Conservation (phyloP, 2,329 filamentous ascomycete genomes). For the Emydomyces testavorans region DNA sequence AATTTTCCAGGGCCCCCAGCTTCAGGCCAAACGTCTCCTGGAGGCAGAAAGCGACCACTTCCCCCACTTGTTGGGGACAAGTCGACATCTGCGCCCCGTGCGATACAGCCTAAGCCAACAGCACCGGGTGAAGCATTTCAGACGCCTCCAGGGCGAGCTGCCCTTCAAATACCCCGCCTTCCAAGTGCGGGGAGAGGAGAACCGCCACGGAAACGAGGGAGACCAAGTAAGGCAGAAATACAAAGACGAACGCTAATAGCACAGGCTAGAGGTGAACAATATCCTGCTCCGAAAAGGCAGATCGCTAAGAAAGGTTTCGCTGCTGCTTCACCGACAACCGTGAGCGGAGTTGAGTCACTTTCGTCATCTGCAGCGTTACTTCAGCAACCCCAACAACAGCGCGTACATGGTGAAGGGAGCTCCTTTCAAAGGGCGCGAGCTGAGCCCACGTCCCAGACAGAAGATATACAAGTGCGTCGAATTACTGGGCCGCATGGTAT, state of each 20-base stretch:
- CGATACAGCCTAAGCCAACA: constrained; percentile 33
- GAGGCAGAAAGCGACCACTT: constrained; percentile 20
- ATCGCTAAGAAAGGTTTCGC: constrained; percentile 5
- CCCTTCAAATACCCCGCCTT: constrained; percentile 28
- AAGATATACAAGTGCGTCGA: constrained; percentile 16
- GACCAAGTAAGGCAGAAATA: constrained; percentile 33
- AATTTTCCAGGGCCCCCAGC: constrained; percentile 14
- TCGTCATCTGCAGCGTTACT: neutral
- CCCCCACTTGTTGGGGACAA: constrained; percentile 24
- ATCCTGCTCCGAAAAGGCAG: constrained; percentile 23
- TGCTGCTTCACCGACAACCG: constrained; percentile 3
- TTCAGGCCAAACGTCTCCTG: constrained; percentile 15
- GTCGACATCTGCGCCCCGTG: constrained; percentile 22
- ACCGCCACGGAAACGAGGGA: constrained; percentile 33
- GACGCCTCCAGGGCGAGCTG: constrained; percentile 26
- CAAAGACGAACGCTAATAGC: constrained; percentile 31
- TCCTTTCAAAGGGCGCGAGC: constrained; percentile 4
- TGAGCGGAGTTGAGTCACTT: neutral
- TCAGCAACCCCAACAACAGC: constrained; percentile 3
- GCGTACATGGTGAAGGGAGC: neutral
- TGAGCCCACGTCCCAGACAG: constrained; percentile 10
- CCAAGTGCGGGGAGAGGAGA: constrained; percentile 24
- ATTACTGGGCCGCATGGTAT: constrained; percentile 8
- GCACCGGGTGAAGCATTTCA: constrained; percentile 24
- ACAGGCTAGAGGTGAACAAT: constrained; percentile 31